Percentiles rank a stretch among this genome's conserved stretches.
Conservation (phyloP, 1,284 basidiomycete genomes). For the Stygiomarasmius scandens region DNA sequence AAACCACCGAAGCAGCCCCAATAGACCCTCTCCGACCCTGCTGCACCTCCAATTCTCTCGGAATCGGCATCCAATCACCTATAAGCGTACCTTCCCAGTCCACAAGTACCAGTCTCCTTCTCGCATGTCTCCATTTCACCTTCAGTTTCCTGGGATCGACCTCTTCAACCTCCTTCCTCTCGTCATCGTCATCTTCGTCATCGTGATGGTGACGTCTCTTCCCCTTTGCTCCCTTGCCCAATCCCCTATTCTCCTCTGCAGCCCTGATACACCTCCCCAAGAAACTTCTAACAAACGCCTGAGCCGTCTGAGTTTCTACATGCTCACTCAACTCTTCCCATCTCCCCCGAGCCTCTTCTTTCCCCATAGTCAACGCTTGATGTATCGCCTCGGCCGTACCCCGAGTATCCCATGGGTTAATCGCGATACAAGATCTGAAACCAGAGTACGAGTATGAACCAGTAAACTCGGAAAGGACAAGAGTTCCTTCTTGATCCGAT, state of each 20-base stretch:
- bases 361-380: conserved; percentile 77
- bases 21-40: too few species aligned
- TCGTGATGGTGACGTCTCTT: neutral
- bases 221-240: conserved; percentile 27
- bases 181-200: neutral
- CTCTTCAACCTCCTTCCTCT: conserved; percentile 9
- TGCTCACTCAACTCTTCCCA: conserved; percentile 89
- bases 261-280: conserved; percentile 72
- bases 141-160: conserved; percentile 57
- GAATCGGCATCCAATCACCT: conserved; percentile 4
- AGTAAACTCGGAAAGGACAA: conserved; percentile 60
- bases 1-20: too few species aligned
- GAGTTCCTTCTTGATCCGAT: neutral
- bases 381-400: conserved; percentile 78
- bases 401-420: conserved; percentile 83
- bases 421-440: conserved; percentile 82
- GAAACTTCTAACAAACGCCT: conserved; percentile 82
- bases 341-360: conserved; percentile 70
- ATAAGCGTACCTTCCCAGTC: conserved; percentile 81
- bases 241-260: conserved; percentile 52
- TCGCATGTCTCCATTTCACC: conserved; percentile 63
- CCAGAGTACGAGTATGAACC: conserved; percentile 86
- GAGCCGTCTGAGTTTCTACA: conserved; percentile 86
- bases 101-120: conserved; percentile 66
- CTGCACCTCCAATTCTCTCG: conserved; percentile 46